phyloP scores from a whole-genome alignment of 1,284 basidiomycete genomes.

The Sparassis latifolia region DNA sequence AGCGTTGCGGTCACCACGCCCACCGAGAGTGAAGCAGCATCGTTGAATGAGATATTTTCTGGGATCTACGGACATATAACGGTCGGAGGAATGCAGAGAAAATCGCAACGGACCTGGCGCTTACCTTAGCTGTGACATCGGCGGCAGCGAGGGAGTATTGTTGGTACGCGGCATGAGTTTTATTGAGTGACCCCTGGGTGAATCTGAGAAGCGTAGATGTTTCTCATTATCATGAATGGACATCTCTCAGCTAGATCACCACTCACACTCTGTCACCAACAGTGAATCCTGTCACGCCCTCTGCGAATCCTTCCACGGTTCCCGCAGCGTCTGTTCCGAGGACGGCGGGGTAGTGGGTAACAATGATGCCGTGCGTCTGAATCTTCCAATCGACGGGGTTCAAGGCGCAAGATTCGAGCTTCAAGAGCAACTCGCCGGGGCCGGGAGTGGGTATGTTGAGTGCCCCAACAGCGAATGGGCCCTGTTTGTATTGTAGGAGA shows the following conservation, averaged over 20 bases:
- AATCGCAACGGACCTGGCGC: not conserved
- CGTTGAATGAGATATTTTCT: constrained; percentile 13
- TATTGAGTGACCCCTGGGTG: constrained; percentile 4
- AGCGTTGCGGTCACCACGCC: constrained; percentile 14
- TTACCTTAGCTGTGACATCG: constrained; percentile 3
- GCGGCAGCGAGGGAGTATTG: constrained; percentile 6
- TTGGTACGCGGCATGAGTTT: constrained; percentile 3
- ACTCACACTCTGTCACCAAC: constrained; percentile 14
- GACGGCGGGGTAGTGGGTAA: constrained; percentile 20
- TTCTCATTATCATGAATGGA: not conserved
- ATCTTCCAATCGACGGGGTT: constrained; percentile 46
- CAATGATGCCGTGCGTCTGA: constrained; percentile 18
- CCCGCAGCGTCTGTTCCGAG: constrained; percentile 14
- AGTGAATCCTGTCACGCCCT: constrained; percentile 9
- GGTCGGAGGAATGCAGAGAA: too few relatives aligned
- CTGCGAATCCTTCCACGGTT: constrained; percentile 13
- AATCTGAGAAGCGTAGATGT: not conserved
- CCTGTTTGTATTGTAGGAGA: too few relatives aligned
- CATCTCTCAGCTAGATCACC: not conserved
- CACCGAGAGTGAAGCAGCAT: constrained; percentile 15
- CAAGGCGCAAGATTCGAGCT: constrained; percentile 33
- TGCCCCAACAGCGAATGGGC: not conserved
- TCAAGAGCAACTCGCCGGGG: constrained; percentile 37
- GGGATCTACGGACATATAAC: constrained; percentile 8
- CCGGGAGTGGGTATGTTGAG: constrained; percentile 30